phyloP scores from a whole-genome alignment of 2,329 filamentous ascomycete genomes.

The Xylariaceae sp. region DNA sequence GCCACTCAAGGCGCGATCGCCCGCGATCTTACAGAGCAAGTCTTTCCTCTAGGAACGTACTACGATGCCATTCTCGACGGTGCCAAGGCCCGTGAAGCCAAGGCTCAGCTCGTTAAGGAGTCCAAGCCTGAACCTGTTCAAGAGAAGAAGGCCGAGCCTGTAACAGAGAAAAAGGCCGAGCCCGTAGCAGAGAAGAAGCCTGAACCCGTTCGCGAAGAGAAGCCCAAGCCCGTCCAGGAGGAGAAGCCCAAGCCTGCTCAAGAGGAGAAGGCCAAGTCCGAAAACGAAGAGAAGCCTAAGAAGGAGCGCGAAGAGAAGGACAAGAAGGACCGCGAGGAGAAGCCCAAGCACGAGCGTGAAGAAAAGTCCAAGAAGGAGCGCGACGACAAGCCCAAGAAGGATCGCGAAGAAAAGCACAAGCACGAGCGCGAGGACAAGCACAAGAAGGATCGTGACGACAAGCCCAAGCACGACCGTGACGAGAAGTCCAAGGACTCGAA shows the following conservation, averaged over 20 bases:
- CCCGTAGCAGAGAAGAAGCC: background rate
- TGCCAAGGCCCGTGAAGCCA: slow-evolving; percentile 36
- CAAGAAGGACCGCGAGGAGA: slow-evolving; percentile 32
- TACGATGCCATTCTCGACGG: slow-evolving; percentile 53
- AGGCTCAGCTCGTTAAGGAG: background rate
- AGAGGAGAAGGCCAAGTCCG: slow-evolving; percentile 35
- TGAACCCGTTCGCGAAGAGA: background rate
- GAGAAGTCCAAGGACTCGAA: slow-evolving; percentile 34
- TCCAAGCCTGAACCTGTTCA: background rate
- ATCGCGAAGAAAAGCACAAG: background rate
- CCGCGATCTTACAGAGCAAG: slow-evolving; percentile 35
- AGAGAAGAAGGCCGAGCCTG: background rate
- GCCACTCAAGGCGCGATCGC: slow-evolving; percentile 26
- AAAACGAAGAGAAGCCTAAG: background rate
- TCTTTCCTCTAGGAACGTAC: slow-evolving; percentile 51
- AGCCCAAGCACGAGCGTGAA: slow-evolving; percentile 32
- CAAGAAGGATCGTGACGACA: slow-evolving; percentile 33
- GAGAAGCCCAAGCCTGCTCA: slow-evolving; percentile 33
- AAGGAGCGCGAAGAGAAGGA: background rate
- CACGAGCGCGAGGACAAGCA: background rate
- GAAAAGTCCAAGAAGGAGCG: slow-evolving; percentile 31
- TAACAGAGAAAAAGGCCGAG: background rate
- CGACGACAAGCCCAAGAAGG: slow-evolving; percentile 29
- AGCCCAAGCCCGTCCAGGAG: background rate
- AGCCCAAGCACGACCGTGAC: slow-evolving; percentile 5